phyloP scores from a whole-genome alignment of 176 grass and related monocot species.

The Carex pumila region DNA sequence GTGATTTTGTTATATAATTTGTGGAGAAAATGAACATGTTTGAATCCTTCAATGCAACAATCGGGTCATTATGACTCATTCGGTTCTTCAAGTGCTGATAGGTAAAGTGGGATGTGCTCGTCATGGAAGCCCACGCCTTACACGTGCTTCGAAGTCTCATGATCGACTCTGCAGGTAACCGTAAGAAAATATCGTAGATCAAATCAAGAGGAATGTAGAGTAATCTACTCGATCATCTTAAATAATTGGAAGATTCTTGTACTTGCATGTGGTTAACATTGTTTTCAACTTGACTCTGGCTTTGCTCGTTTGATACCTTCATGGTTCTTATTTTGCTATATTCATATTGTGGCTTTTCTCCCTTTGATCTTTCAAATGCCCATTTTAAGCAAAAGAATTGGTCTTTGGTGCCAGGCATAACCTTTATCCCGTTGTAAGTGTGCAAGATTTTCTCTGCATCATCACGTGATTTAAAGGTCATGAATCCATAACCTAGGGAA shows the following conservation, averaged over 20 bases:
- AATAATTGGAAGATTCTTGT: neutral
- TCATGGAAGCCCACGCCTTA: neutral
- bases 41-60: neutral
- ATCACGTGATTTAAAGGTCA: too few relatives aligned
- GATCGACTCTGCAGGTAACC: neutral
- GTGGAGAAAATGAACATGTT: neutral
- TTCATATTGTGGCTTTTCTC: neutral
- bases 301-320: too few relatives aligned
- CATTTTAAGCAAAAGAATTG: neutral
- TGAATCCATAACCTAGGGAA: neutral
- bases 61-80: neutral
- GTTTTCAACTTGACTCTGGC: neutral
- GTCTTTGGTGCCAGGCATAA: neutral
- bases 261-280: neutral
- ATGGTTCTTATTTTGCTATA: too few relatives aligned
- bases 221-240: too few relatives aligned
- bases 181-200: neutral
- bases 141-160: neutral
- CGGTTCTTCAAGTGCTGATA: neutral
- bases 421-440: too few relatives aligned
- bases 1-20: neutral
- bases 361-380: neutral
- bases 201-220: neutral
- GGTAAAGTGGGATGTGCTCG: neutral
- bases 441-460: too few relatives aligned